Evolutionary conservation across 176 grass and related monocot genomes (phyloP), one percentile per base, ranked within the genome.

Genomic region (Hyparrhenia diplandra): DNA sequence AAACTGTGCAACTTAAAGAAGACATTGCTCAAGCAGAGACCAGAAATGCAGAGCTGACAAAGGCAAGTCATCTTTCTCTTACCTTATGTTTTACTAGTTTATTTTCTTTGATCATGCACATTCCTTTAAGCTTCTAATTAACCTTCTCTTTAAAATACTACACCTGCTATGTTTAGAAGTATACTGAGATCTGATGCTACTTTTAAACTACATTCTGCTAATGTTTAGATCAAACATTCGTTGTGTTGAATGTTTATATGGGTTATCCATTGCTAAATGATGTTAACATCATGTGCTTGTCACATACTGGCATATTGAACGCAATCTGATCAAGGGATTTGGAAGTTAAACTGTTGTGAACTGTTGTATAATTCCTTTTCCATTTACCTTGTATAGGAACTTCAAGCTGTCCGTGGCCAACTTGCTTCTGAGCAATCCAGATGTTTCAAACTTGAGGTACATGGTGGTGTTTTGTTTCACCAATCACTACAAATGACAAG

Each of bases 381-480:
- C 55, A 57, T 89, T 54, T 64, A 43, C 61, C 69, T 39, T 76
- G n/a, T 91, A 64, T 86, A 99, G n/a, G 97, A 99, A 74, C 97
- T 99, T 87, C 97, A 99, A n/a, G 80, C 93, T 41, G 73, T 96
- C 69, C 92, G 97, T 61, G 88, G 97, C 47, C 97, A 99, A 84
- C 97, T 99, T 80, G 97, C 89, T 58, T 83, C 93, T 64, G 97
- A 99, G 83, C 97, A 99, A 69, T 99, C n/a, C 97, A 61, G 97
- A 84, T 99, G 97, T 83, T 99, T 99, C 87, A 99, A 99, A 86
- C 97, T 99, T 71, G 97, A 99, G 97, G 95, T 98, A 94, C 10
- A 85, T 2, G 69, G 55, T 67, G 27, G 52, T 16, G 11, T 72
- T 27, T 17, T 66, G 10, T 75, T 74, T 17, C 34, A 24, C 17